A percentile compares a stretch with the other conserved stretches of the same genome.
phyloP scores from a whole-genome alignment of 257 asterid species.

The Anisodus tanguticus region DNA sequence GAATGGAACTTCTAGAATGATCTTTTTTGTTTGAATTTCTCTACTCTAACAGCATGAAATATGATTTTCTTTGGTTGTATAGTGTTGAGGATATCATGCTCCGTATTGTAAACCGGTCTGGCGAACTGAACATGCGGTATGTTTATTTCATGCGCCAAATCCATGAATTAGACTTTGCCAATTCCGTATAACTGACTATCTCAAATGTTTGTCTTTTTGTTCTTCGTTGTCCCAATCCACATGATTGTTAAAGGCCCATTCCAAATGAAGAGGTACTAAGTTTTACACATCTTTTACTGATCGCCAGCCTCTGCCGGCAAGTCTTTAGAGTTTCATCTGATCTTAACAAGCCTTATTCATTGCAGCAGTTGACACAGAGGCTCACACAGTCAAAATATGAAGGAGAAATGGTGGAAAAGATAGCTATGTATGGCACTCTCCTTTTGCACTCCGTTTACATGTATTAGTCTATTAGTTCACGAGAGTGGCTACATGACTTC shows the following conservation, averaged over 20 bases:
- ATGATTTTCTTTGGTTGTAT: not conserved
- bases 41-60: not conserved
- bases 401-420: slow-evolving; percentile 60
- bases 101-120: slow-evolving; percentile 58
- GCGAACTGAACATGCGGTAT: slow-evolving; percentile 65
- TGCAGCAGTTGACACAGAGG: slow-evolving; percentile 52
- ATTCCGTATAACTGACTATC: not conserved
- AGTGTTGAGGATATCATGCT: slow-evolving; percentile 75
- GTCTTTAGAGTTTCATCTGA: slow-evolving; percentile 3
- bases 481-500: slow-evolving; percentile 7
- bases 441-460: not conserved
- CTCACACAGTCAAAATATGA: slow-evolving; percentile 60
- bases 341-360: slow-evolving; percentile 24
- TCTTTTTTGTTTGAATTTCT: not conserved
- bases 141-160: not conserved
- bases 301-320: not conserved
- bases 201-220: not conserved
- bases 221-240: not conserved
- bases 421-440: slow-evolving; percentile 49
- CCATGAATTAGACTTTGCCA: not conserved
- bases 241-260: slow-evolving; percentile 51
- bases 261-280: slow-evolving; percentile 51
- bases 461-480: not conserved
- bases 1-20: not conserved
- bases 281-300: not conserved